Percentiles rank a stretch among this genome's conserved stretches.
These are phyloP conservation scores for Fusarium siculi DNA, from an alignment of 2,329 filamentous ascomycete species.

Conservation along the genomic window DNA sequence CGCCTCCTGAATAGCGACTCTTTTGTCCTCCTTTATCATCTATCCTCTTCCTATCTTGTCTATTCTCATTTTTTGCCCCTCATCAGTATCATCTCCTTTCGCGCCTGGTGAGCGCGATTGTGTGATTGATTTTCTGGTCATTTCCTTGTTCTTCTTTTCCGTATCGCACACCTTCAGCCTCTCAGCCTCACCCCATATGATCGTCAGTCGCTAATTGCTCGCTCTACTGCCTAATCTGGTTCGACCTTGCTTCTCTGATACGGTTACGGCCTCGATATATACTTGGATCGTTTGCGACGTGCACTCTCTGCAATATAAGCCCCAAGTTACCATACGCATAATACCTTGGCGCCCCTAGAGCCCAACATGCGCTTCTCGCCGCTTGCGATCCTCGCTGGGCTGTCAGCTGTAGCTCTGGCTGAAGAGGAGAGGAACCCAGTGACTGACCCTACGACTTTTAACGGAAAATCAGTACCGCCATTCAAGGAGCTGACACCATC, in stretches of 20 bases:
- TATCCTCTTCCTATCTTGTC: conserved; percentile 2
- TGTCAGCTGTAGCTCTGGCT: conserved; percentile 48
- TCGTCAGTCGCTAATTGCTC: conserved; percentile 34
- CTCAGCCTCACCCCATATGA: conserved; percentile 15
- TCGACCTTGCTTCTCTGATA: conserved; percentile 9
- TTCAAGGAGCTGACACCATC: conserved; percentile 68
- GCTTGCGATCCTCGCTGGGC: conserved; percentile 59
- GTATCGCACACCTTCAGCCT: conserved; percentile 16
- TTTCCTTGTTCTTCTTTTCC: conserved; percentile 14
- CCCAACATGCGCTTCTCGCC: conserved; percentile 49
- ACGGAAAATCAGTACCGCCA: conserved; percentile 73
- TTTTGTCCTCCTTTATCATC: conserved; percentile 23
- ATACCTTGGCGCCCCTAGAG: conserved; percentile 11
- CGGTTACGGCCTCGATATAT: neutral
- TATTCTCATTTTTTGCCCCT: conserved; percentile 25
- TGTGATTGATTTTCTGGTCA: conserved; percentile 21
- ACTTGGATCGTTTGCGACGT: neutral
- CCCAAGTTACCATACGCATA: neutral
- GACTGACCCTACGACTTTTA: conserved; percentile 67
- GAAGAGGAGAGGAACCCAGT: conserved; percentile 50
- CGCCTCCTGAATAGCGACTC: conserved; percentile 34
- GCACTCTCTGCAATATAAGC: neutral
- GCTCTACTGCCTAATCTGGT: conserved; percentile 12
- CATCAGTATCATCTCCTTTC: conserved; percentile 23
- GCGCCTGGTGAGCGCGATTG: conserved; percentile 36